These are phyloP conservation scores for Mucor sp. DNA, from an alignment of 371 early-diverging fungal genomes.

Conservation along the genomic window DNA sequence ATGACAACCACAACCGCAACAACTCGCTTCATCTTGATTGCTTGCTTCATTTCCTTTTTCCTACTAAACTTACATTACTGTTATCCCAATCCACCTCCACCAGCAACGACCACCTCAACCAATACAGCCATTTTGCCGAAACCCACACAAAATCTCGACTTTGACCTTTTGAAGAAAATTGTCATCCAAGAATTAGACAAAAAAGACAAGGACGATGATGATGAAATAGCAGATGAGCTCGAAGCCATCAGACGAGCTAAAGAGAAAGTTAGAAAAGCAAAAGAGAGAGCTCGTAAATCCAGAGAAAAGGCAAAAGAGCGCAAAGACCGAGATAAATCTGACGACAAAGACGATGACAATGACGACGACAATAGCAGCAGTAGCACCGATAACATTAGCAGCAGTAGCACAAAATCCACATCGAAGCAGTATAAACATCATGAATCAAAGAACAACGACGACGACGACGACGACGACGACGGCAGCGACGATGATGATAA, in stretches of 20 bases:
- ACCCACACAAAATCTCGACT: neutral
- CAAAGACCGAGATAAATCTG: neutral
- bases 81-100: neutral
- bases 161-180: neutral
- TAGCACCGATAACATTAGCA: neutral
- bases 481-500: neutral
- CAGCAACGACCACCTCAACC: neutral
- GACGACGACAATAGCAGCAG: neutral
- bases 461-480: neutral
- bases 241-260: neutral
- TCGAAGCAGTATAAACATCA: neutral
- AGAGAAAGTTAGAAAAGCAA: neutral
- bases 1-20: neutral
- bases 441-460: neutral
- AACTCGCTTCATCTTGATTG: neutral
- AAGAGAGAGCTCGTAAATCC: neutral
- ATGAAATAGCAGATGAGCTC: neutral
- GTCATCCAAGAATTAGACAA: neutral
- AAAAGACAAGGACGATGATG: neutral
- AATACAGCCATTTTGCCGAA: neutral
- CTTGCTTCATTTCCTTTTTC: neutral
- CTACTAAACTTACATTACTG: neutral
- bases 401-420: neutral
- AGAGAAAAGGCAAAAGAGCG: neutral
- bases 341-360: neutral